Percentiles rank a stretch among this genome's conserved stretches.
Evolutionary conservation across 192 early-diverging fungal species (phyloP).

Genomic region (Entrophospora sp.): DNA sequence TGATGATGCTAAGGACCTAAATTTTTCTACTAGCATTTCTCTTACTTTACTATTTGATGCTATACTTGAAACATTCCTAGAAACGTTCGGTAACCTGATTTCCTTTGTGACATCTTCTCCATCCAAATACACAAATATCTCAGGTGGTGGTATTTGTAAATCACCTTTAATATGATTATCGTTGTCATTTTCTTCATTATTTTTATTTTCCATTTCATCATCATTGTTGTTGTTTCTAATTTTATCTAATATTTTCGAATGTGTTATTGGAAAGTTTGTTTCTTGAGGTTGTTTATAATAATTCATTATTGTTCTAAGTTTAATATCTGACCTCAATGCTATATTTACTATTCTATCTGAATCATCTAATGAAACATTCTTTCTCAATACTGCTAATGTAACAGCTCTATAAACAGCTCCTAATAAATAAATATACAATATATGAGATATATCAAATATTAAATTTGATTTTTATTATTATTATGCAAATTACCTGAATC

Average conservation of each 20-base stretch:
- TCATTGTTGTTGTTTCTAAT: too few relatives aligned
- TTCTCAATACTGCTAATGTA: too few relatives aligned
- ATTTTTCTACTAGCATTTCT: conserved; percentile 41
- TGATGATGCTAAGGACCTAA: conserved; percentile 41
- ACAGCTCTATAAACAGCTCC: conserved; percentile 13
- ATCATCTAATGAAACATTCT: too few relatives aligned
- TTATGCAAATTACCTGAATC: conserved; percentile 68
- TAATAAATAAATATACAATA: background rate
- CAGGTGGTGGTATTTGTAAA: background rate
- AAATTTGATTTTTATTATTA: conserved; percentile 23
- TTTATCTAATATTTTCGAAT: too few relatives aligned
- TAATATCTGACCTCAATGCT: too few relatives aligned
- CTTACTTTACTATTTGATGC: conserved; percentile 53
- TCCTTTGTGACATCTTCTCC: conserved; percentile 55
- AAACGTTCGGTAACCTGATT: conserved; percentile 50
- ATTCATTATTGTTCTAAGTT: too few relatives aligned
- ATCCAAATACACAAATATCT: conserved; percentile 34
- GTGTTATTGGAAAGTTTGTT: too few relatives aligned
- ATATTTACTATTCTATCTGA: too few relatives aligned
- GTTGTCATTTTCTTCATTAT: too few relatives aligned
- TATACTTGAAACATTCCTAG: conserved; percentile 46
- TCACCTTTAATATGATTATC: too few relatives aligned
- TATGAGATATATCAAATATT: background rate
- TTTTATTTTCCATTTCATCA: too few relatives aligned
- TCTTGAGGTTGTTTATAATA: too few relatives aligned